Base-by-base conservation (phyloP, 2,329 filamentous ascomycete species). In the Dryadomyces quercivorus region DNA sequence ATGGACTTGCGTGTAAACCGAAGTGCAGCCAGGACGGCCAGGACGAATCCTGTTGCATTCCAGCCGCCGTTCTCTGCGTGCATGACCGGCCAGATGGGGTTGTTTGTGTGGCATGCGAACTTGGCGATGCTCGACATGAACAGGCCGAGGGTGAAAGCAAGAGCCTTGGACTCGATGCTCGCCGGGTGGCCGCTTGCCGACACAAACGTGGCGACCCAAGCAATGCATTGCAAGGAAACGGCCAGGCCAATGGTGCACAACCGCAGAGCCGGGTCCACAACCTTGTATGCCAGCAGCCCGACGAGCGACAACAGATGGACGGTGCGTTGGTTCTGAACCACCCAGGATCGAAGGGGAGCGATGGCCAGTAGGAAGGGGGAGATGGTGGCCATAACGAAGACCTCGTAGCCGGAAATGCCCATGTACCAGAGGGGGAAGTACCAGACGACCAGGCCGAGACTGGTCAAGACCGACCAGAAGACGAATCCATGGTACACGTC, bases 371-470 rank as follows among this genome's bases (percentile, higher is more conserved):
- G 68, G 43, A 91, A 75, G 0, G 93, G 93, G 5, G 91, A 87
- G 52, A 92, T 69, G 3, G 88, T 92, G 51, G 79, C 81, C 82
- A 97, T 85, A 64, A 98, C 84, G 60, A 95, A 76, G 46, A 84
- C 85, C 70, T 98, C 93, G 65, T 93, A 98, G 59, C 93, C 93
- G 4, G 92, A 97, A 57, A 98, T 94, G 31, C 93, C 93, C 93
- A 98, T 98, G 67, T 96, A 83, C 93, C 93, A 98, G 12, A 98
- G 80, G 15, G 93, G 93, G 67, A 98, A 98, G 69, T 94, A 98
- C 93, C 93, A 98, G 47, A 98, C 86, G 45, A 88, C 76, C 47
- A 98, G 75, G 26, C 89, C 91, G 52, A 98, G 75, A 57, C 89
- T 89, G 56, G 93, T 98, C 60, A 96, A 74, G 65, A 92, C 86